Percentiles rank a stretch among this genome's conserved stretches.
Evolutionary conservation across 2,329 filamentous ascomycete genomes (phyloP).

Genomic region (Seiridium cupressi): DNA sequence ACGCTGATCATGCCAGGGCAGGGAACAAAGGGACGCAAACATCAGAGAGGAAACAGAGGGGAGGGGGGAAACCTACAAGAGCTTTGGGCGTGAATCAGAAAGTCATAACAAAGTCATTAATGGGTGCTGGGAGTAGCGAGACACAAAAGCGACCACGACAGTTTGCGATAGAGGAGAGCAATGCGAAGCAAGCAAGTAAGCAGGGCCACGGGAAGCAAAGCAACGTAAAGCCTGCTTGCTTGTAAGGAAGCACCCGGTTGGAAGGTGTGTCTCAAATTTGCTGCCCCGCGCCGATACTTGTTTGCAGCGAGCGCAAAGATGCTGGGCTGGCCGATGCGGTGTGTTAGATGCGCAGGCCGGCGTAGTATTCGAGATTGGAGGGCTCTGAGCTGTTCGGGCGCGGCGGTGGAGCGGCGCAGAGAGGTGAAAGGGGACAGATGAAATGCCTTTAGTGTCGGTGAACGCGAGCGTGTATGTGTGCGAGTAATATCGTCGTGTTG

Average conservation of each 20-base stretch:
- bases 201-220: background rate
- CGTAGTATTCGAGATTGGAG: background rate
- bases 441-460: background rate
- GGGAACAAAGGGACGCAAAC: background rate
- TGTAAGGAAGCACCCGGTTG: slow-evolving; percentile 7
- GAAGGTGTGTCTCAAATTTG: slow-evolving; percentile 6
- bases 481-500: background rate
- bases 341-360: background rate
- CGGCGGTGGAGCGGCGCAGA: slow-evolving; percentile 1
- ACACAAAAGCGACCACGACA: slow-evolving; percentile 2
- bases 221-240: slow-evolving; percentile 1
- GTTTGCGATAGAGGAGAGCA: background rate
- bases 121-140: background rate
- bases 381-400: background rate
- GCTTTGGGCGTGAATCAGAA: background rate
- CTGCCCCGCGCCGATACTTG: slow-evolving; percentile 6
- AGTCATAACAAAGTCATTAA: background rate
- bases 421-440: background rate
- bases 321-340: background rate
- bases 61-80: background rate
- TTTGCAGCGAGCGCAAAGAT: slow-evolving; percentile 5
- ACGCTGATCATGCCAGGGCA: background rate
- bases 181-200: background rate
- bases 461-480: background rate
- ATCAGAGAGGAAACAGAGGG: background rate